These are phyloP conservation scores for Acer campestre DNA, from an alignment of 345 rosid species.

Conservation along the genomic window DNA sequence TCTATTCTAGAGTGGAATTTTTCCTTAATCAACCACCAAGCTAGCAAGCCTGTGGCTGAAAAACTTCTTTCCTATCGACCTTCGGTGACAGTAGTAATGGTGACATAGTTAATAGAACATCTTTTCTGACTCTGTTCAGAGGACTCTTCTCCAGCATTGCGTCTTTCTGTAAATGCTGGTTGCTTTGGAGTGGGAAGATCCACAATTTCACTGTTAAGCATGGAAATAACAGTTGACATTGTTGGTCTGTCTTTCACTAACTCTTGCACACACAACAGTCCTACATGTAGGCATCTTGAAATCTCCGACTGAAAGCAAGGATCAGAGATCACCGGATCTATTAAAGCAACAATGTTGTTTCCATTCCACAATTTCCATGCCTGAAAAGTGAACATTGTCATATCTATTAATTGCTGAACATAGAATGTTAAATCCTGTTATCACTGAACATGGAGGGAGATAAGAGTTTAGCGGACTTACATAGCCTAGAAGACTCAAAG, in stretches of 20 bases:
- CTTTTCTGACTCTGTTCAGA: not conserved
- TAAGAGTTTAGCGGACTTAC: conserved; percentile 17
- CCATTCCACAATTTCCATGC: conserved; percentile 32
- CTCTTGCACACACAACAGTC: conserved; percentile 35
- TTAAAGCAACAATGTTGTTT: not conserved
- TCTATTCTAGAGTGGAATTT: no score
- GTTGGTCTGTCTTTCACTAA: conserved; percentile 25
- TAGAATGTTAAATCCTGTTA: not conserved
- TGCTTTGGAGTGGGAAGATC: not conserved
- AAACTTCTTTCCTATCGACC: not conserved
- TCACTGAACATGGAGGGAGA: not conserved
- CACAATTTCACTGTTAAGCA: conserved; percentile 20
- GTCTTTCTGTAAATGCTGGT: not conserved
- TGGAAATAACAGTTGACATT: conserved; percentile 18
- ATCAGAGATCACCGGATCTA: conserved; percentile 7
- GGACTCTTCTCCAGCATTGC: not conserved
- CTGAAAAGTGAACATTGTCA: conserved; percentile 26
- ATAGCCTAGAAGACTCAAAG: conserved; percentile 25
- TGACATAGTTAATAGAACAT: not conserved
- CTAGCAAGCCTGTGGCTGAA: not conserved
- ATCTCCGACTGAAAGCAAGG: conserved; percentile 5
- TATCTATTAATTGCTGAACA: not conserved
- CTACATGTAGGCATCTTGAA: conserved; percentile 23
- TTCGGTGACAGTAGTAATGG: not conserved
- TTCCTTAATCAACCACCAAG: no score